A percentile compares a stretch with the other conserved stretches of the same genome.
Conservation (phyloP, 2,329 filamentous ascomycete genomes). For the Leptosphaerulina australis region DNA sequence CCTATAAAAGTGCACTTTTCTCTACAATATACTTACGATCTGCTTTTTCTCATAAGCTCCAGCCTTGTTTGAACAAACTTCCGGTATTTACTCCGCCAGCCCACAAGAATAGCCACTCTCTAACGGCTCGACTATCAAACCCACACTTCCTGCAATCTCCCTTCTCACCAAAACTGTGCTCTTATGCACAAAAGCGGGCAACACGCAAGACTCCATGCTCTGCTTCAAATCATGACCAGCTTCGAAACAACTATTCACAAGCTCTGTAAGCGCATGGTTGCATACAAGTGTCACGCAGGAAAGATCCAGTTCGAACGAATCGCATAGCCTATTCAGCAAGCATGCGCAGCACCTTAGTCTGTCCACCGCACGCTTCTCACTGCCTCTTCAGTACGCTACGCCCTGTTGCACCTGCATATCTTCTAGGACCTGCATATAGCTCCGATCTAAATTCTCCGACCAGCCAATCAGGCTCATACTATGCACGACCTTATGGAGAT, state of each 20-base stretch:
- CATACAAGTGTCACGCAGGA: no score
- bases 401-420: background rate
- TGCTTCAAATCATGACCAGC: no score
- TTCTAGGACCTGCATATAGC: constrained; percentile 8
- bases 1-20: no score
- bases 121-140: constrained; percentile 1
- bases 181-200: background rate
- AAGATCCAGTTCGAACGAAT: no score
- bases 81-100: constrained; percentile 9
- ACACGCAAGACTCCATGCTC: background rate
- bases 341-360: background rate
- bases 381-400: no score
- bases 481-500: background rate
- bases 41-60: background rate
- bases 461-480: constrained; percentile 9
- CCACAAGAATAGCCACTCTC: background rate
- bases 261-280: no score
- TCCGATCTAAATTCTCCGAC: constrained; percentile 27
- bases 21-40: background rate
- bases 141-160: constrained; percentile 10
- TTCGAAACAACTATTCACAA: no score
- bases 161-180: background rate
- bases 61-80: constrained; percentile 9
- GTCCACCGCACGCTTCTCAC: background rate
- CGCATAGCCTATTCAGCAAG: no score